Base-by-base conservation (phyloP, 1,284 basidiomycete genomes). In the Moniliophthora roreri region DNA sequence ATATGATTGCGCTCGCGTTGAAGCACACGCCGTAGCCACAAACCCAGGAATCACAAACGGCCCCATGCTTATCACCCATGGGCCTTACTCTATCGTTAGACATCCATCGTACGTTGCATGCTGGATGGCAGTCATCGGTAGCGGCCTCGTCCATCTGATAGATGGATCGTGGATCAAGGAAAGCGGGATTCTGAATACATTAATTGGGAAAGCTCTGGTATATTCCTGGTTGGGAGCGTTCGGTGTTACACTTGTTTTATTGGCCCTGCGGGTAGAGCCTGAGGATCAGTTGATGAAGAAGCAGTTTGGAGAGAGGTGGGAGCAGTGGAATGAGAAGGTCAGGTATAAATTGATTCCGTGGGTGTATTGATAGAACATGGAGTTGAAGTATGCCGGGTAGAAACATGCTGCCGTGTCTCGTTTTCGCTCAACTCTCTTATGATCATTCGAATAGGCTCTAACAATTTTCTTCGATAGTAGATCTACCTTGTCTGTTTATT, bases 241-340 rank as follows among this genome's bases (percentile, higher is more conserved):
- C 13, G 8, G 40, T 6, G 35, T 35, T n/a, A 35, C 20, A 13
- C 41, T 37, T n/a, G 21, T 26, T 9, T 24, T 44, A 34, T 35
- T 51, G 40, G 35, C 28, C 4, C 34, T 23, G 28, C 50, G 50
- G n/a, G 41, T 39, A 35, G 8, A 7, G 9, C 20, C 42, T 8
- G 50, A 51, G 18, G 50, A 51, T 36, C 4, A 34, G 20, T 28
- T 45, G 18, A 37, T 51, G 41, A 23, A 16, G 18, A 28, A 34
- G 23, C n/a, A 45, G 16, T 51, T 51, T 36, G 50, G 50, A 9
- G 32, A 51, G 32, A 20, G 45, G 37, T 51, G 50, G 50, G 11
- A 44, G 2, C 13, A 32, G 13, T 51, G 50, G 50, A 41, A 23
- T 0, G 35, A 11, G 32, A 51, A 34, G 4, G 42, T 45, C 35